Conservation (phyloP, 164 flowering plant genomes). For the Aristolochia contorta region DNA sequence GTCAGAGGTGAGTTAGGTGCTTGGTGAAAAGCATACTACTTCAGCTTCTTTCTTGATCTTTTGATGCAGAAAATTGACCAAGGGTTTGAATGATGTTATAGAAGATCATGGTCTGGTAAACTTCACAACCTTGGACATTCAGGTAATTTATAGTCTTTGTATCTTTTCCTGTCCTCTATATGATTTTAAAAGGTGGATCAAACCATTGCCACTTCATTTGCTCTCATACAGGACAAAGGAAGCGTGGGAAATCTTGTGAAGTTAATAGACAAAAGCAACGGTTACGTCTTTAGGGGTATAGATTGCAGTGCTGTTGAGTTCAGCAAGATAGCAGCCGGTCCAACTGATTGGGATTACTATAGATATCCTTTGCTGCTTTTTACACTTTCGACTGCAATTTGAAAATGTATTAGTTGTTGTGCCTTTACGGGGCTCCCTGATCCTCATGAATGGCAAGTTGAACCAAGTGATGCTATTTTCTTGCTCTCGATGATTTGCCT, state of each 20-base stretch:
- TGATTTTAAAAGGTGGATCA: neutral
- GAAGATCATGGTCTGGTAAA: slow-evolving; percentile 66
- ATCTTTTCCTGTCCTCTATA: neutral
- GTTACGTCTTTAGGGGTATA: slow-evolving; percentile 72
- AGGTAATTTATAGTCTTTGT: slow-evolving; percentile 27
- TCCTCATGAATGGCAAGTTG: neutral
- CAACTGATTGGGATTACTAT: slow-evolving; percentile 84
- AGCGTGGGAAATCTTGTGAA: slow-evolving; percentile 89
- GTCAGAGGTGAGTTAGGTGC: too few species aligned
- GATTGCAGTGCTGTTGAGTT: slow-evolving; percentile 84
- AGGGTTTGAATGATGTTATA: slow-evolving; percentile 74
- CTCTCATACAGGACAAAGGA: slow-evolving; percentile 65
- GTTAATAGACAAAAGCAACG: slow-evolving; percentile 81
- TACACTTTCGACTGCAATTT: neutral
- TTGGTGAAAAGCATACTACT: too few species aligned
- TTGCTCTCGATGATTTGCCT: neutral
- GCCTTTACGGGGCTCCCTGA: neutral
- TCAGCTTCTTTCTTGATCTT: neutral
- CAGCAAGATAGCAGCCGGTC: slow-evolving; percentile 83
- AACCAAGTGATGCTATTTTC: neutral
- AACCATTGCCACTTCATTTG: neutral
- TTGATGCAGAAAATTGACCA: slow-evolving; percentile 71
- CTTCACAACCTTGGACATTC: slow-evolving; percentile 85
- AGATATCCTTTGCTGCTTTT: slow-evolving; percentile 70
- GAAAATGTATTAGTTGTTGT: neutral